Evolutionary conservation across 1,284 basidiomycete genomes (phyloP).

Genomic region (Phlebopus sp.): DNA sequence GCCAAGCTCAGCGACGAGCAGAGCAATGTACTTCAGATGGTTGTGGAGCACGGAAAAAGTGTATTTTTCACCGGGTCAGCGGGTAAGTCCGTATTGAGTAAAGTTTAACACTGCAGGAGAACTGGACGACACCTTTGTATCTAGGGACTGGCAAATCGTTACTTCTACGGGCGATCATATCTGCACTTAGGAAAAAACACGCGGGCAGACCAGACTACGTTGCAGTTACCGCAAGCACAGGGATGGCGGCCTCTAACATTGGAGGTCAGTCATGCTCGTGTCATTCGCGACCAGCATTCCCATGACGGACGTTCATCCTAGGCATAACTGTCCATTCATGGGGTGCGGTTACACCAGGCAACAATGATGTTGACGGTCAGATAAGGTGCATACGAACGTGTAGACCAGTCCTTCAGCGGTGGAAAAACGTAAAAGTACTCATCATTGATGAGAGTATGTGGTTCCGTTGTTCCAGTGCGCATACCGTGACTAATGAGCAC

Average conservation of each 20-base stretch:
- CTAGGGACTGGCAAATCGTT: slow-evolving; percentile 81
- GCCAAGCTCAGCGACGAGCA: slow-evolving; percentile 47
- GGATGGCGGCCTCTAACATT: slow-evolving; percentile 80
- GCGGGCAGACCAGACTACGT: slow-evolving; percentile 53
- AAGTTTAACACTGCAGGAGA: neutral
- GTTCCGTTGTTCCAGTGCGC: neutral
- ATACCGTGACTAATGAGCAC: neutral
- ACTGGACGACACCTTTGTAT: slow-evolving; percentile 1
- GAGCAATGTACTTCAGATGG: slow-evolving; percentile 40
- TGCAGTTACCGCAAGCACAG: slow-evolving; percentile 69
- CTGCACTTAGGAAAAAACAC: slow-evolving; percentile 66
- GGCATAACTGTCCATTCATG: slow-evolving; percentile 77
- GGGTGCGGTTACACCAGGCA: slow-evolving; percentile 71
- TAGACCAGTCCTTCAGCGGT: slow-evolving; percentile 55
- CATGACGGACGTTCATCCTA: slow-evolving; percentile 7
- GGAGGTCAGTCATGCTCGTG: slow-evolving; percentile 47
- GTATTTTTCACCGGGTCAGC: slow-evolving; percentile 55
- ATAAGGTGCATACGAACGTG: slow-evolving; percentile 53
- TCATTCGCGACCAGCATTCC: neutral
- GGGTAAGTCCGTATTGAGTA: no score
- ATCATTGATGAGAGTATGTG: slow-evolving; percentile 78
- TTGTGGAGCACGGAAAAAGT: slow-evolving; percentile 46
- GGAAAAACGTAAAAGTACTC: slow-evolving; percentile 67
- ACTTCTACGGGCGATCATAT: slow-evolving; percentile 72
- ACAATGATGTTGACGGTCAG: slow-evolving; percentile 52